Conservation (phyloP, 1,284 basidiomycete genomes). For the Bjerkandera adusta region DNA sequence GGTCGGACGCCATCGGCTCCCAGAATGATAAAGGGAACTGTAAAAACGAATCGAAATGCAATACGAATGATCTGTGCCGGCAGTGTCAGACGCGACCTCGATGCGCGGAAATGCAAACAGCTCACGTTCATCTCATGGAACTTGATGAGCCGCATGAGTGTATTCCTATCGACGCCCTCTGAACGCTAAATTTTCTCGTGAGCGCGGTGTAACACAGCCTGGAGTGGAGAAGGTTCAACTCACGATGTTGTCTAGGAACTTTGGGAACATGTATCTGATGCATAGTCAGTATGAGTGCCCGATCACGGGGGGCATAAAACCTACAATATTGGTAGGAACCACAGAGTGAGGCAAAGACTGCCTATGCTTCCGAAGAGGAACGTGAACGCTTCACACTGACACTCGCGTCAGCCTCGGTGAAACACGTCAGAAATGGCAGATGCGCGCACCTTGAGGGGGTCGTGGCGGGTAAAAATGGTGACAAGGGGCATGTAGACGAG, state of each 20-base stretch:
- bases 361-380: constrained; percentile 70
- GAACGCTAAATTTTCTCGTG: constrained; percentile 41
- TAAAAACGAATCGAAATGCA: constrained; percentile 68
- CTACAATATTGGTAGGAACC: constrained; percentile 68
- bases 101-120: constrained; percentile 4
- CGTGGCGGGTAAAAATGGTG: constrained; percentile 54
- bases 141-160: constrained; percentile 67
- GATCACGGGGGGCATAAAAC: constrained; percentile 20
- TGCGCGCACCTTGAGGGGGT: constrained; percentile 53
- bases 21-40: constrained; percentile 58
- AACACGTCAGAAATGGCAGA: background rate
- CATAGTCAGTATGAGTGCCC: background rate
- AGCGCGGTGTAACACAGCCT: too few relatives aligned
- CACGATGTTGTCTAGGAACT: constrained; percentile 60
- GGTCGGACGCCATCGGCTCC: constrained; percentile 63
- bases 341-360: constrained; percentile 61
- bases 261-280: constrained; percentile 58
- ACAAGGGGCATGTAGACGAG: constrained; percentile 66
- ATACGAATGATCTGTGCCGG: constrained; percentile 58
- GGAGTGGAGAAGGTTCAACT: constrained; percentile 20
- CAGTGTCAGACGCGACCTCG: background rate
- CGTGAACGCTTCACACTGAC: constrained; percentile 64
- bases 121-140: constrained; percentile 78
- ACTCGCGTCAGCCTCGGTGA: background rate
- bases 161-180: constrained; percentile 58